phyloP scores from a whole-genome alignment of 2,329 filamentous ascomycete species.

The Xylaria sp. region DNA sequence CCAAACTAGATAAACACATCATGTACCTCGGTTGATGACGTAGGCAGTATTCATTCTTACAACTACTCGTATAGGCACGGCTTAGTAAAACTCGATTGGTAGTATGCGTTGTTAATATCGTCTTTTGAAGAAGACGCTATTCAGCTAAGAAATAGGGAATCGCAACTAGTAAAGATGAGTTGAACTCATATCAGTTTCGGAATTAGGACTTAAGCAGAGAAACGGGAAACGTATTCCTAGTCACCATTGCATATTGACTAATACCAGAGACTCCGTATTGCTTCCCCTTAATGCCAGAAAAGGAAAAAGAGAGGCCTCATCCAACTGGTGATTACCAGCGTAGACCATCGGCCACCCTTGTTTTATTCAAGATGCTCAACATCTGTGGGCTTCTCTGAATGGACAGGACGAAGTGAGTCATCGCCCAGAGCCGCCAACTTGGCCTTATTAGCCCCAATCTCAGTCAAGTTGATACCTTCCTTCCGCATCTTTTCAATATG shows the following conservation, averaged over 20 bases:
- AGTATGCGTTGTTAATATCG: not conserved
- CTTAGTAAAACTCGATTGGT: not conserved
- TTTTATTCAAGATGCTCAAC: constrained; percentile 18
- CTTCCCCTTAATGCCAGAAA: no score
- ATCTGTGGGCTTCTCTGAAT: constrained; percentile 21
- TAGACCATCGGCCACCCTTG: not conserved
- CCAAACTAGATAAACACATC: not conserved
- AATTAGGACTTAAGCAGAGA: not conserved
- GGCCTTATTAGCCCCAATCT: constrained; percentile 25
- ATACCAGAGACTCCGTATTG: not conserved
- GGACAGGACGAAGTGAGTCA: not conserved
- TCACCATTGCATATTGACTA: not conserved
- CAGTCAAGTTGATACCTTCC: constrained; percentile 24
- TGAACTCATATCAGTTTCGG: not conserved
- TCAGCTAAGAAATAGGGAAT: no score
- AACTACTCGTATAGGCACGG: not conserved
- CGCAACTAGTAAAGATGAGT: not conserved
- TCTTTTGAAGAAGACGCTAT: not conserved
- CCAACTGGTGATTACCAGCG: not conserved
- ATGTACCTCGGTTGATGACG: not conserved
- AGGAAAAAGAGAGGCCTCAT: not conserved
- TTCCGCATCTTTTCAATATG: constrained; percentile 29
- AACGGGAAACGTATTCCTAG: not conserved
- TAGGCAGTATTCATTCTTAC: not conserved
- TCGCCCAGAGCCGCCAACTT: constrained; percentile 4